Evolutionary conservation across 225 moss, liverwort and hornwort species (phyloP).

Genomic region (Takakia lepidozioides): DNA sequence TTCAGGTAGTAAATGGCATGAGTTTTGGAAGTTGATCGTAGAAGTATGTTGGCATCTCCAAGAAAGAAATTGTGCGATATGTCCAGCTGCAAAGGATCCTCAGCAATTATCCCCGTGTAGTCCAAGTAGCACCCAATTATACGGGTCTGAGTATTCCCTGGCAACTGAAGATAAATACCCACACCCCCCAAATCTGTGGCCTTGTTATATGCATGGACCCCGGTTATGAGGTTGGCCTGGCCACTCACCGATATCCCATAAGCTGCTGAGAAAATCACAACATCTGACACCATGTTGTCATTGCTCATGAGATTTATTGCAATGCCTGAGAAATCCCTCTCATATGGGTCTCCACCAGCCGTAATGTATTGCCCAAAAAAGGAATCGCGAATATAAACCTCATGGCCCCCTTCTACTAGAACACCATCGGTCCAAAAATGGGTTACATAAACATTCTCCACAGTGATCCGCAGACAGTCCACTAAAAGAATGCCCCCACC

Average conservation of each 20-base stretch:
- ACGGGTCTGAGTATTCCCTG: constrained; percentile 68
- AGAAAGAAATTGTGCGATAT: constrained; percentile 55
- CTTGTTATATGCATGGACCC: constrained; percentile 67
- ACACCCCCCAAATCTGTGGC: constrained; percentile 45
- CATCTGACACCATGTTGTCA: constrained; percentile 53
- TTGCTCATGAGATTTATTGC: constrained; percentile 61
- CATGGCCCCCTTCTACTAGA: constrained; percentile 60
- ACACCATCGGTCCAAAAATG: constrained; percentile 61
- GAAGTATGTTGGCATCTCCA: constrained; percentile 58
- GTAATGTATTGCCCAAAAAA: constrained; percentile 67
- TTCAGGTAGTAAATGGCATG: constrained; percentile 53
- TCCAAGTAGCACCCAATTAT: constrained; percentile 66
- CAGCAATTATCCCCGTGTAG: constrained; percentile 60
- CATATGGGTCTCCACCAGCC: constrained; percentile 31
- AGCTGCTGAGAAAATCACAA: constrained; percentile 64
- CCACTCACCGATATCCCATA: constrained; percentile 56
- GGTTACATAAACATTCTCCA: constrained; percentile 56
- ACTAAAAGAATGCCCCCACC: constrained; percentile 73
- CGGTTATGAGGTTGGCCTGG: constrained; percentile 50
- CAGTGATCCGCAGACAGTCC: constrained; percentile 54
- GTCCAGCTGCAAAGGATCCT: constrained; percentile 61
- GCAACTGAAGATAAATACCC: constrained; percentile 57
- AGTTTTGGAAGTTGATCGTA: constrained; percentile 45
- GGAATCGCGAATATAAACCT: constrained; percentile 51
- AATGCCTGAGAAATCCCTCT: constrained; percentile 48